Evolutionary conservation across 306 rosid genomes (phyloP).

Genomic region (Urtica urens): DNA sequence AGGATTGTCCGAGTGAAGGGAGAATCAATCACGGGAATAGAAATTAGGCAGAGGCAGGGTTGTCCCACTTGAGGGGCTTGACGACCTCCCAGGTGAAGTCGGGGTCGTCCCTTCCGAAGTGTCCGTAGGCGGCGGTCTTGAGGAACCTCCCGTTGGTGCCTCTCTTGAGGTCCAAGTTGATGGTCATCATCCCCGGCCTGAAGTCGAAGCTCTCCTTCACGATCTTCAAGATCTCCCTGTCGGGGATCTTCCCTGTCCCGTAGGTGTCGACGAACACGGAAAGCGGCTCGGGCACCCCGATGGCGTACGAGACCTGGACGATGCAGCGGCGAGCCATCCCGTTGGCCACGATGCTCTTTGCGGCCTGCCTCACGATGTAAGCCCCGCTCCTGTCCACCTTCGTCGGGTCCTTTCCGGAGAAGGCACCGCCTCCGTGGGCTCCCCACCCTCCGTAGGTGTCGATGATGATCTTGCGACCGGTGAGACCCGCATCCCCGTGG

Average conservation of each 20-base stretch:
- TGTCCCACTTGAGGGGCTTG: constrained; percentile 98
- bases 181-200: constrained; percentile 97
- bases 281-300: constrained; percentile 95
- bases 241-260: constrained; percentile 88
- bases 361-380: constrained; percentile 92
- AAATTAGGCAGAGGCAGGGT: constrained; percentile 24
- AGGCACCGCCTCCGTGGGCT: constrained; percentile 99
- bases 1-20: no score
- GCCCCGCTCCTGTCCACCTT: constrained; percentile 99
- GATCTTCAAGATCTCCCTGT: constrained; percentile 76
- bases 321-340: constrained; percentile 92
- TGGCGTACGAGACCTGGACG: constrained; percentile 95
- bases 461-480: constrained; percentile 94
- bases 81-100: constrained; percentile 99
- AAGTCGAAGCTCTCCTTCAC: constrained; percentile 94
- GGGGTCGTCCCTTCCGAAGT: constrained; percentile 92
- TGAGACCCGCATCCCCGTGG: constrained; percentile 98
- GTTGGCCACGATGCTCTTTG: constrained; percentile 87
- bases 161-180: constrained; percentile 86
- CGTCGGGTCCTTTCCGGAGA: constrained; percentile 99
- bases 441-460: constrained; percentile 99
- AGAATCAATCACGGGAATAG: background rate
- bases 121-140: constrained; percentile 99
- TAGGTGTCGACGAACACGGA: constrained; percentile 74
- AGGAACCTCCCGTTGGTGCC: constrained; percentile 77